Percentiles rank a stretch among this genome's conserved stretches.
These are phyloP conservation scores for Colletotrichum zoysiae DNA, from an alignment of 2,329 filamentous ascomycete species.

Conservation along the genomic window DNA sequence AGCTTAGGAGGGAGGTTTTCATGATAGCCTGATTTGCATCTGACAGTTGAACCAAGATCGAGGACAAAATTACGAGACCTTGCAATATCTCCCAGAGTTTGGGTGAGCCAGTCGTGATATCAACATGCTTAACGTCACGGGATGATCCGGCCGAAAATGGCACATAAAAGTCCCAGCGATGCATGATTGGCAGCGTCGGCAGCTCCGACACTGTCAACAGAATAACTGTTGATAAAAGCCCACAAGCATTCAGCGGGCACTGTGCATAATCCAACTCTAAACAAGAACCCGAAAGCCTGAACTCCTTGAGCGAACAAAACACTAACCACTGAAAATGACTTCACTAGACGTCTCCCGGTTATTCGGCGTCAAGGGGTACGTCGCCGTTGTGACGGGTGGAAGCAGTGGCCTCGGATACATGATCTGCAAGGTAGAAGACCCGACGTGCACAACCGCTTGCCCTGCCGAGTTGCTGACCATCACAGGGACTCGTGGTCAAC, in stretches of 20 bases:
- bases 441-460: neutral
- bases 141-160: neutral
- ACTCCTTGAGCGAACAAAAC: neutral
- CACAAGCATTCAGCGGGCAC: neutral
- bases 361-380: constrained; percentile 48
- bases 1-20: neutral
- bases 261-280: neutral
- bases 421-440: constrained; percentile 56
- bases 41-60: neutral
- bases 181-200: neutral
- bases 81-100: neutral
- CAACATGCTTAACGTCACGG: neutral
- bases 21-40: neutral
- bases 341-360: constrained; percentile 36
- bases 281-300: neutral
- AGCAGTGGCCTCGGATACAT: constrained; percentile 61
- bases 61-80: neutral
- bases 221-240: neutral
- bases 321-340: neutral
- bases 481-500: constrained; percentile 12
- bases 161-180: neutral
- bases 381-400: constrained; percentile 53
- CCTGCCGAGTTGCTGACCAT: neutral
- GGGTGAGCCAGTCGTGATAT: neutral
- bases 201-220: neutral